Conservation (phyloP, 1,139 yeast genomes). For the Kodamaea ohmeri region DNA sequence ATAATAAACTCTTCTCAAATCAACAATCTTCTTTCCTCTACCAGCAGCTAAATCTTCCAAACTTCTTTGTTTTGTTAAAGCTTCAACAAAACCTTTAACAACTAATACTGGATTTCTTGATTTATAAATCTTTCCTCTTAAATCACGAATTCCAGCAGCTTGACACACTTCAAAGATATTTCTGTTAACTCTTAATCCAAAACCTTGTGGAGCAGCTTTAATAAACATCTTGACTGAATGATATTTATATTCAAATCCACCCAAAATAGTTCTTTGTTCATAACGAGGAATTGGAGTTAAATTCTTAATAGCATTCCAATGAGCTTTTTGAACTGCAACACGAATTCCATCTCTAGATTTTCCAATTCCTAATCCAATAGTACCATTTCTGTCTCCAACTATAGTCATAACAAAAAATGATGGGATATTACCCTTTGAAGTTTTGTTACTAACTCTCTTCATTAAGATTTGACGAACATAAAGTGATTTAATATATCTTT, state of each 20-base stretch:
- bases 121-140: constrained; percentile 86
- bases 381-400: constrained; percentile 91
- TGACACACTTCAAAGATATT: constrained; percentile 89
- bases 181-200: constrained; percentile 91
- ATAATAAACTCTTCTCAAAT: constrained; percentile 86
- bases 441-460: constrained; percentile 88
- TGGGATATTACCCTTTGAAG: constrained; percentile 89
- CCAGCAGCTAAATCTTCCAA: constrained; percentile 86
- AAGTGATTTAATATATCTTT: constrained; percentile 60
- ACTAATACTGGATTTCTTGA: constrained; percentile 95
- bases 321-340: constrained; percentile 80
- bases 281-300: constrained; percentile 78
- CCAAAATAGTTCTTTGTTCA: constrained; percentile 88
- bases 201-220: constrained; percentile 89
- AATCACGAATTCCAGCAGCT: constrained; percentile 91
- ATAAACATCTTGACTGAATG: constrained; percentile 84
- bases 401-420: constrained; percentile 83
- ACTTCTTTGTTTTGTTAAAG: constrained; percentile 75
- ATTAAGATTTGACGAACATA: constrained; percentile 65
- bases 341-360: constrained; percentile 78
- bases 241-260: constrained; percentile 76
- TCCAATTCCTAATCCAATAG: constrained; percentile 95
- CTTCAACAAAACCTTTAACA: constrained; percentile 86
- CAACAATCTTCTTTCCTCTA: constrained; percentile 94
- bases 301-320: constrained; percentile 92